Percentiles rank a stretch among this genome's conserved stretches.
phyloP scores from a whole-genome alignment of 1,284 basidiomycete species.

The Leccinum griseonigrum region DNA sequence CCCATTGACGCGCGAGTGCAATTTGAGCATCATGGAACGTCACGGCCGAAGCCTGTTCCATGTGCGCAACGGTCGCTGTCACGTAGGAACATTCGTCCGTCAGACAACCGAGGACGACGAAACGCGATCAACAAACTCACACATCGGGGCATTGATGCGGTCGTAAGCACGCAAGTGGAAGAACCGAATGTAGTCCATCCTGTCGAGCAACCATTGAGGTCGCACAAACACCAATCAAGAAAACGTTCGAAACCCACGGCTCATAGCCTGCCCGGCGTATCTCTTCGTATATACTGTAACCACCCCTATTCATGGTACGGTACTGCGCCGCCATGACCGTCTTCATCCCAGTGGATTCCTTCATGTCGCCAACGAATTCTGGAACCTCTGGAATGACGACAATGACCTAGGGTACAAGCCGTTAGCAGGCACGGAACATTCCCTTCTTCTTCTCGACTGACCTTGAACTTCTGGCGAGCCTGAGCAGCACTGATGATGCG shows the following conservation, averaged over 20 bases:
- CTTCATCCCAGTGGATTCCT: slow-evolving; percentile 57
- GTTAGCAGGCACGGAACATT: slow-evolving; percentile 6
- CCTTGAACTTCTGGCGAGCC: slow-evolving; percentile 78
- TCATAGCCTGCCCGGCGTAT: slow-evolving; percentile 79
- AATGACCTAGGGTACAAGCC: slow-evolving; percentile 54
- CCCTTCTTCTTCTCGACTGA: slow-evolving; percentile 18
- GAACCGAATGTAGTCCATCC: slow-evolving; percentile 79
- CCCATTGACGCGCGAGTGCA: slow-evolving; percentile 81
- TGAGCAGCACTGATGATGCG: slow-evolving; percentile 79
- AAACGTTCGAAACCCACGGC: slow-evolving; percentile 56
- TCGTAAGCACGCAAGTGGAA: slow-evolving; percentile 91
- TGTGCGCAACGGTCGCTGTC: slow-evolving; percentile 52
- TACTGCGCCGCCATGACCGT: slow-evolving; percentile 83
- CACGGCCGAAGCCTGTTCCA: slow-evolving; percentile 75
- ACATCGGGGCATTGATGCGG: slow-evolving; percentile 79
- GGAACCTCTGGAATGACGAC: slow-evolving; percentile 83
- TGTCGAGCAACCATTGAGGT: slow-evolving; percentile 30
- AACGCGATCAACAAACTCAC: slow-evolving; percentile 34
- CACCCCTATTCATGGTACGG: slow-evolving; percentile 85
- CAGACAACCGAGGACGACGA: neutral
- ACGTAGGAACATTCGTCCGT: neutral
- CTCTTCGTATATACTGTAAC: slow-evolving; percentile 81
- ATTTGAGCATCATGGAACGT: slow-evolving; percentile 85
- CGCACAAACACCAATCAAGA: neutral
- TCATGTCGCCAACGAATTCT: slow-evolving; percentile 81